Evolutionary conservation across 768 basidiomycete genomes (phyloP), one percentile per base, ranked within the genome.

Genomic region (Tricholoma saponaceum): DNA sequence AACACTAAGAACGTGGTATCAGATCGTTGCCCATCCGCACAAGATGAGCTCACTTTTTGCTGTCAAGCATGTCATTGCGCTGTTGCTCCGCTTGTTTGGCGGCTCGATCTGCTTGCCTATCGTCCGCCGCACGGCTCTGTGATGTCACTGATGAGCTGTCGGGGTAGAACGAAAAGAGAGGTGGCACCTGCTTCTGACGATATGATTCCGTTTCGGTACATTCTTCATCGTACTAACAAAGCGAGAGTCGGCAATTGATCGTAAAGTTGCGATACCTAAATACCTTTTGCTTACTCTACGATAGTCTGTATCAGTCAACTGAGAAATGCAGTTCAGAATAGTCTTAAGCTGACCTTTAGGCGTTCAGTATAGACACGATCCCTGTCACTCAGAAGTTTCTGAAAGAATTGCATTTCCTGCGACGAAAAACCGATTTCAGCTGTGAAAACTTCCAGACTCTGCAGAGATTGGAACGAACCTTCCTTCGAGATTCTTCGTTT

Each of bases 71-170:
- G 39, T 92, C 87, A 32, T 78, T 77, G 54, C 80, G 81, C 63
- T 91, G 89, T 62, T 89, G 85, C 60, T 91, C 90, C 44, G 82
- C 83, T 64, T 92, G 90, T 67, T 81, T 85, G 18, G 84, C 85
- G 3, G 79, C 82, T 32, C 89, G 81, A 54, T 87, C 89, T 30
- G 88, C 85, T 57, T 92, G 90, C 47, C 79, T 83, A 66, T 93
- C 91, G 64, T 90, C 89, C 39, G 76, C 76, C 43, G 82, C 81
- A 57, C 86, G 83, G 52, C 77, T 82, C 89, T 91, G 62, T 23
- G 51, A 55, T 37, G 22, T 53, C 22, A 57, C 54, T 51, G 41
- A 39, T 46, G 5, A 33, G 53, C 37, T 22, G 41, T 50, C 32
- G 43, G 59, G 23, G 54, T 39, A 60, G 39, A 39, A 56, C 35